These are phyloP conservation scores for Leccinum uliginosum DNA, from an alignment of 768 basidiomycete species.

Conservation along the genomic window DNA sequence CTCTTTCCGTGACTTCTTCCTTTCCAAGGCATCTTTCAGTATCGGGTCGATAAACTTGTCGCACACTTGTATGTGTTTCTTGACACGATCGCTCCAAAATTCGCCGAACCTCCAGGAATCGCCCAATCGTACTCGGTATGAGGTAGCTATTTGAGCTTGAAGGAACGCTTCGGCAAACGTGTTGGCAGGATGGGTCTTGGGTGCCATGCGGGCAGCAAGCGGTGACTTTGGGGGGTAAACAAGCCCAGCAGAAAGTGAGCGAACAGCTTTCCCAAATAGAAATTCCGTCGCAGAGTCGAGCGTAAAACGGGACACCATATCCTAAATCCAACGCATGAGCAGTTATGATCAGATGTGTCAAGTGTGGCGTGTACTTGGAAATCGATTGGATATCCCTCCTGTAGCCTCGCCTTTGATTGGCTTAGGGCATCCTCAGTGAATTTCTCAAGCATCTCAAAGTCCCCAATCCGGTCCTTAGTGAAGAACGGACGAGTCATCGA, in stretches of 20 bases:
- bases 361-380: constrained; percentile 40
- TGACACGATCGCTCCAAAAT: constrained; percentile 46
- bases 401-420: constrained; percentile 40
- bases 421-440: constrained; percentile 47
- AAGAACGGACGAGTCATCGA: constrained; percentile 58
- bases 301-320: constrained; percentile 53
- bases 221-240: constrained; percentile 40
- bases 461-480: constrained; percentile 46
- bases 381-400: constrained; percentile 48
- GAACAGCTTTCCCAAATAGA: constrained; percentile 48
- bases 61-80: constrained; percentile 42
- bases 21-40: constrained; percentile 41
- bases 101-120: constrained; percentile 49
- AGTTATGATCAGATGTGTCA: not conserved
- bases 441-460: constrained; percentile 52
- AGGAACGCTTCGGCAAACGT: constrained; percentile 48
- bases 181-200: constrained; percentile 32
- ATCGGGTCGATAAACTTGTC: constrained; percentile 52
- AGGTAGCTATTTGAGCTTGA: constrained; percentile 40
- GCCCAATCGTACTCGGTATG: constrained; percentile 39
- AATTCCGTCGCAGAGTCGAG: constrained; percentile 59
- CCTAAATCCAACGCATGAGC: constrained; percentile 28
- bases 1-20: constrained; percentile 28
- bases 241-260: constrained; percentile 43
- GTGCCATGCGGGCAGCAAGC: constrained; percentile 5